Conservation (phyloP, 306 rosid species). For the Castanea crenata region DNA sequence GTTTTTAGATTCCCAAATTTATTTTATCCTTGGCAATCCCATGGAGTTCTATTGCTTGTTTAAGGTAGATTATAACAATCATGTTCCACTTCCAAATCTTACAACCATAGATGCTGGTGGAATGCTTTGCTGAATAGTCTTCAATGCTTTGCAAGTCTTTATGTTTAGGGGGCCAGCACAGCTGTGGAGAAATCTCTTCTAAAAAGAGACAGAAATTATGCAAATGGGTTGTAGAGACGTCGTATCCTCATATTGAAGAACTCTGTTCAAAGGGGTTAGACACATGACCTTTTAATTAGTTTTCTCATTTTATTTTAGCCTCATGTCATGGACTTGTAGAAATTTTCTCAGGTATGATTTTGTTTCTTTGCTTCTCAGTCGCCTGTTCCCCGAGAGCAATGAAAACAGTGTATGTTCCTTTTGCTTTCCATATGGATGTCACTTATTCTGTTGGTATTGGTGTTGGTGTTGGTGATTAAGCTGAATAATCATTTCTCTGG, state of each 20-base stretch:
- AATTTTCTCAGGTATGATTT: conserved; percentile 57
- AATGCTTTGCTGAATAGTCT: not conserved
- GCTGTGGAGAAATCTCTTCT: conserved; percentile 42
- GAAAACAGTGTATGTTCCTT: conserved; percentile 46
- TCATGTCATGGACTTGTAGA: conserved; percentile 14
- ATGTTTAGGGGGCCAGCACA: conserved; percentile 39
- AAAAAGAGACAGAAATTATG: conserved; percentile 69
- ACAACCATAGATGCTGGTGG: not conserved
- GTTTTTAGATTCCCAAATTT: not conserved
- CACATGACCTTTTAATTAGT: conserved; percentile 10
- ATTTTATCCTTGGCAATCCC: not conserved
- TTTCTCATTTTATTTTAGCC: conserved; percentile 20
- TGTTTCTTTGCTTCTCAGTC: conserved; percentile 58
- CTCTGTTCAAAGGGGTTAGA: conserved; percentile 61
- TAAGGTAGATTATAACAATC: not conserved
- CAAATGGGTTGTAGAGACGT: conserved; percentile 48
- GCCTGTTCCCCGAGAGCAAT: conserved; percentile 52
- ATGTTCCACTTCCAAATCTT: not conserved
- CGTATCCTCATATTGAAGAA: conserved; percentile 45
- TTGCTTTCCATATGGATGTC: conserved; percentile 24
- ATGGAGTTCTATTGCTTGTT: not conserved
- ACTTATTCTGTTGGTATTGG: too few species aligned
- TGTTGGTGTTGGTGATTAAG: conserved; percentile 11
- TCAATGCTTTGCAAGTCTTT: not conserved
- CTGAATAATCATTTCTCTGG: conserved; percentile 17